Evolutionary conservation across 768 basidiomycete species (phyloP).

Genomic region (Leccinum ochraceum): DNA sequence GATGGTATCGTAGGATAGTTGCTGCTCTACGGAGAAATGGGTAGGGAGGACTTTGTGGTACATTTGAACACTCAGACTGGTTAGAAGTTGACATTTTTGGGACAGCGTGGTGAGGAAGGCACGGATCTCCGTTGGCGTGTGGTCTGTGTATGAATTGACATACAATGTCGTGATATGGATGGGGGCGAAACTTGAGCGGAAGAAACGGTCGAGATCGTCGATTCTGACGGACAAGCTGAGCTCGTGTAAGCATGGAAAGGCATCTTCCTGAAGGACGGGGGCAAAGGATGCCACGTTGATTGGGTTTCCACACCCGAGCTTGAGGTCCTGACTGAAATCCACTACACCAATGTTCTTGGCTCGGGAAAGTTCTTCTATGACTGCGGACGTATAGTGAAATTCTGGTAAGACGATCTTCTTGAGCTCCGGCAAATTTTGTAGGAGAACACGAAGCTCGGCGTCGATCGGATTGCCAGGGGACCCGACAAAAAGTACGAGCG

Average conservation of each 20-base stretch:
- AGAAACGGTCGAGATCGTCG: slow-evolving; percentile 45
- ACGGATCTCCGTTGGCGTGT: slow-evolving; percentile 43
- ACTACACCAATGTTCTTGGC: slow-evolving; percentile 44
- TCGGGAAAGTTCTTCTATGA: slow-evolving; percentile 49
- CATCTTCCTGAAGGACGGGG: slow-evolving; percentile 46
- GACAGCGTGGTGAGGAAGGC: slow-evolving; percentile 46
- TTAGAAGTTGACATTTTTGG: slow-evolving; percentile 49
- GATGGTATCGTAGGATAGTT: slow-evolving; percentile 38
- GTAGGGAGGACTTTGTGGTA: slow-evolving; percentile 23
- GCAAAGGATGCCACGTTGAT: slow-evolving; percentile 45
- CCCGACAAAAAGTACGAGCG: slow-evolving; percentile 47
- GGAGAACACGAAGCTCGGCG: slow-evolving; percentile 38
- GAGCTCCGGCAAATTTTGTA: slow-evolving; percentile 44
- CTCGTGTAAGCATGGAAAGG: slow-evolving; percentile 56
- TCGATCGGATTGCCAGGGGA: slow-evolving; percentile 46
- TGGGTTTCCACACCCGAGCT: slow-evolving; percentile 49
- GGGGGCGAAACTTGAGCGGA: slow-evolving; percentile 47
- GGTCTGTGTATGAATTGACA: slow-evolving; percentile 49
- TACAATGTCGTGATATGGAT: slow-evolving; percentile 50
- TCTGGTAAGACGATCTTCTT: slow-evolving; percentile 51
- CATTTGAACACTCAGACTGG: slow-evolving; percentile 42
- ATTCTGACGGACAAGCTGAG: slow-evolving; percentile 49
- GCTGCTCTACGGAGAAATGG: slow-evolving; percentile 21
- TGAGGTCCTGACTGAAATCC: slow-evolving; percentile 53
- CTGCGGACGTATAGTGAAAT: slow-evolving; percentile 47